Base-by-base conservation (phyloP, 2,329 filamentous ascomycete species). In the Venturiaceae sp. region DNA sequence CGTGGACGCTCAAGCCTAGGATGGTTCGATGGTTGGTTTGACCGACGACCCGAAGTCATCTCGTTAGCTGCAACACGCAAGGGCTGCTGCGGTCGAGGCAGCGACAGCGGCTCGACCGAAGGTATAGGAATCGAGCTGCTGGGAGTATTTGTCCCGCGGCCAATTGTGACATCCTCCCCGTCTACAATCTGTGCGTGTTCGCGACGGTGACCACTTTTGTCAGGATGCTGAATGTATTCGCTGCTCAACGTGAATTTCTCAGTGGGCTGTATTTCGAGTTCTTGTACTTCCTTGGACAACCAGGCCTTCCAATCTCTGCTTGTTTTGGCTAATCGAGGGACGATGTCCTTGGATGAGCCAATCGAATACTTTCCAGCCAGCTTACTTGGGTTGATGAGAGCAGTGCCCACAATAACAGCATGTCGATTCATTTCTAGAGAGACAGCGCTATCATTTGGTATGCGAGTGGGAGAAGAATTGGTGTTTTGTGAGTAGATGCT, bases 231-330 rank as follows among this genome's bases (percentile, higher is more conserved):
- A 28, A 57, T 50, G 37, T 68, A 70, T 16, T 63, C 58, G 5
- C 67, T 63, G 11, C 65, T 55, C 33, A 73, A 68, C 1, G 55
- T 64, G 7, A 71, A 57, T 14, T 70, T 63, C 30, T 69, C 68
- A 23, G 66, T 60, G 3, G 66, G 63, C 7, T 60, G 53, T 13
- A 63, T 59, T 55, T 68, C 68, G 23, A 76, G 68, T 13, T 71
- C 69, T 1, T 68, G 69, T 26, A 77, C 69, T 61, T 78, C 75
- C 55, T 73, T 70, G 2, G 72, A 74, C 2, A 78, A 63, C 76
- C 76, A 78, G 11, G 68, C 69, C 34, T 72, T 74, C 76, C 76
- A 78, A 37, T 78, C 75, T 32, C 66, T 66, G 62, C 75, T 77
- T 16, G 64, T 71, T 62, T 62, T 13, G 23, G 32, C 53, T 62